phyloP scores from a whole-genome alignment of 2,329 filamentous ascomycete genomes.

The Colletotrichum shisoi region DNA sequence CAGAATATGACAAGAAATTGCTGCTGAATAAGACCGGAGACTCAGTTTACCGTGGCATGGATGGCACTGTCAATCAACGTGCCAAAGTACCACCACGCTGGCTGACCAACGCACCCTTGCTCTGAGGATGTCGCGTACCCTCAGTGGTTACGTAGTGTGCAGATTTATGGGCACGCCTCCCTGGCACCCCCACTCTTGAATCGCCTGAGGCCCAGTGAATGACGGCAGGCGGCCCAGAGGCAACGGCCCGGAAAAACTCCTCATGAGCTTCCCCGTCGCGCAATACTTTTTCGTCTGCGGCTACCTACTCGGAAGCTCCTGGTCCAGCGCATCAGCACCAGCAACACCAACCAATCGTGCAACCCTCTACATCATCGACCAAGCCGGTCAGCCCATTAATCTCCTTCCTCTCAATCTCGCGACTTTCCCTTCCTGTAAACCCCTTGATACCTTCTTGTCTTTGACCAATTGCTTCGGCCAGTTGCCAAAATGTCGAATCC shows the following conservation, averaged over 20 bases:
- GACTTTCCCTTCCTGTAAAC: constrained; percentile 14
- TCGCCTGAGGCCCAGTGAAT: constrained; percentile 36
- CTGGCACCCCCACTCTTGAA: constrained; percentile 34
- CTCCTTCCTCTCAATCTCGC: constrained; percentile 20
- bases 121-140: constrained; percentile 12
- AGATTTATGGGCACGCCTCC: constrained; percentile 26
- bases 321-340: constrained; percentile 34
- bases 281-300: constrained; percentile 40
- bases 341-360: constrained; percentile 40
- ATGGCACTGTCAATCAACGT: not conserved
- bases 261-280: constrained; percentile 38
- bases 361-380: constrained; percentile 48
- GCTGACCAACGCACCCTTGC: constrained; percentile 37
- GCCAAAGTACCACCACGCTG: not conserved
- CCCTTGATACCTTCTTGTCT: constrained; percentile 40
- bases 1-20: not conserved
- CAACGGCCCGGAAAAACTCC: constrained; percentile 36
- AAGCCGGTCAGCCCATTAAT: constrained; percentile 34
- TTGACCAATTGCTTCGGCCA: constrained; percentile 41
- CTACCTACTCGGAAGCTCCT: constrained; percentile 26
- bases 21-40: not conserved
- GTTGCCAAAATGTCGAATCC: constrained; percentile 54
- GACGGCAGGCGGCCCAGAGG: constrained; percentile 21
- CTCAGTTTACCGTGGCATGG: not conserved
- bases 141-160: constrained; percentile 37